A percentile compares a stretch with the other conserved stretches of the same genome.
phyloP scores from a whole-genome alignment of 2,329 filamentous ascomycete genomes.

The Zymoseptoria tritici region DNA sequence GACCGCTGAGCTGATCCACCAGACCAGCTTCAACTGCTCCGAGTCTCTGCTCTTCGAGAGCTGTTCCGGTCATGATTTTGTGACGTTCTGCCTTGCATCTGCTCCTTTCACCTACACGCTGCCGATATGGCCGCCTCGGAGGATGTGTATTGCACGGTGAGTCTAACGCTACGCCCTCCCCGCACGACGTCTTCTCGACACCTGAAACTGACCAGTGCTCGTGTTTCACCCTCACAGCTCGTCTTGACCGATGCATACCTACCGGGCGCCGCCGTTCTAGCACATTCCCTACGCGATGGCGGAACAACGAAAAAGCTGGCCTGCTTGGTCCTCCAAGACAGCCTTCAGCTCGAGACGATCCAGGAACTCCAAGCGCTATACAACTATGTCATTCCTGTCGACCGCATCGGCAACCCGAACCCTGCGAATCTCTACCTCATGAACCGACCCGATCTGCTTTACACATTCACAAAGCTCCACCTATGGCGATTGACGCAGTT shows the following conservation, averaged over 20 bases:
- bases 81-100: background rate
- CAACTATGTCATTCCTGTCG: conserved; percentile 80
- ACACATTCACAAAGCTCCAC: conserved; percentile 92
- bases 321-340: conserved; percentile 74
- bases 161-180: conserved; percentile 17
- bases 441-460: conserved; percentile 82
- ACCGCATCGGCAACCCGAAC: conserved; percentile 66
- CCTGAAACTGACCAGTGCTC: conserved; percentile 10
- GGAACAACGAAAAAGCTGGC: conserved; percentile 80
- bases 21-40: background rate
- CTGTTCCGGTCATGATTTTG: background rate
- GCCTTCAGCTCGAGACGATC: conserved; percentile 66
- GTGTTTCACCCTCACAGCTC: conserved; percentile 52
- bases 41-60: background rate
- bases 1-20: background rate
- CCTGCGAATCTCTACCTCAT: conserved; percentile 84
- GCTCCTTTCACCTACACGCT: background rate
- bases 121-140: conserved; percentile 32
- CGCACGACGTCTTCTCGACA: background rate
- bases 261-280: conserved; percentile 86
- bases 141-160: conserved; percentile 61
- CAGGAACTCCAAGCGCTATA: conserved; percentile 76
- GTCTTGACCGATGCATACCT: conserved; percentile 88
- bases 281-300: conserved; percentile 87
- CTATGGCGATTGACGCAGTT: conserved; percentile 90